Evolutionary conservation across 2,329 filamentous ascomycete species (phyloP).

Genomic region (Cercospora sp.): DNA sequence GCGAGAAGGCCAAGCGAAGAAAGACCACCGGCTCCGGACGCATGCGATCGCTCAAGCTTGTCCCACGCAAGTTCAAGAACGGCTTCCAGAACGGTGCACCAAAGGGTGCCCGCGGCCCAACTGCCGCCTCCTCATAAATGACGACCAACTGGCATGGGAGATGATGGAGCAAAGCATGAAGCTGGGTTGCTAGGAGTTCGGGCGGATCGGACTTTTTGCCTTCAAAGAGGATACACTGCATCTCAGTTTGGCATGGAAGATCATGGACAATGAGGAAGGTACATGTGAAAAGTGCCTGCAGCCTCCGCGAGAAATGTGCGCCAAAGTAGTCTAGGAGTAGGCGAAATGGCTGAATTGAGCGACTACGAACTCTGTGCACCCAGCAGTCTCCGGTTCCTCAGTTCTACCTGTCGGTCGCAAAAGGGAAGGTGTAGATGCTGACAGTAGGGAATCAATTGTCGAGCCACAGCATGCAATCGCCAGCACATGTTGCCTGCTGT

Average conservation of each 20-base stretch:
- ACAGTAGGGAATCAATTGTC: background rate
- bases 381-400: background rate
- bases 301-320: conserved; percentile 10
- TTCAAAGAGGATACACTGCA: conserved; percentile 15
- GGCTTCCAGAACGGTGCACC: conserved; percentile 90
- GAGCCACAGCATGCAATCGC: background rate
- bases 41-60: conserved; percentile 90
- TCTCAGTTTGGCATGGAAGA: conserved; percentile 1
- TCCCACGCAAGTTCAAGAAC: conserved; percentile 94
- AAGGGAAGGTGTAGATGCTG: background rate
- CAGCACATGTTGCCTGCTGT: background rate
- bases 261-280: conserved; percentile 13
- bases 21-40: conserved; percentile 98
- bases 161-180: conserved; percentile 25
- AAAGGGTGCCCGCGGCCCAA: conserved; percentile 72
- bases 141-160: conserved; percentile 14
- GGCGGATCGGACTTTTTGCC: conserved; percentile 15
- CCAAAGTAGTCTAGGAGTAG: conserved; percentile 19
- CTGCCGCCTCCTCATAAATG: conserved; percentile 13
- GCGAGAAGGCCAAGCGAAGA: conserved; percentile 99
- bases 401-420: background rate
- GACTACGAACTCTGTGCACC: conserved; percentile 17
- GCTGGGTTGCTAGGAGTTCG: conserved; percentile 28
- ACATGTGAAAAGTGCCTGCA: conserved; percentile 5
- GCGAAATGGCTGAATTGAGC: conserved; percentile 21